Evolutionary conservation across 2,329 filamentous ascomycete species (phyloP).

Genomic region (Diaporthe vexans): DNA sequence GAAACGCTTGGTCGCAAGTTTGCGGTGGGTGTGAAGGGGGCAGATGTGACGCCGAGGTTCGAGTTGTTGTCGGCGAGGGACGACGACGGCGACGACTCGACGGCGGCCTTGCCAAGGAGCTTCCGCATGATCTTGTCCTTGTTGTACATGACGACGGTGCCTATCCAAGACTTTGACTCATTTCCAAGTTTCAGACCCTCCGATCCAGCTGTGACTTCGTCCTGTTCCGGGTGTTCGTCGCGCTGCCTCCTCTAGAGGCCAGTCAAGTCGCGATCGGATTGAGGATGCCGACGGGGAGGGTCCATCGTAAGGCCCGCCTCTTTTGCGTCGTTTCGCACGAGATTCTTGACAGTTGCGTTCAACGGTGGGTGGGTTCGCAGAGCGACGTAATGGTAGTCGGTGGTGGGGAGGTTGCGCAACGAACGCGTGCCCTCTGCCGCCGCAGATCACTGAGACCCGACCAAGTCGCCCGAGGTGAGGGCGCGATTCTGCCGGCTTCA

Average conservation of each 20-base stretch:
- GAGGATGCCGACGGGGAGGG: background rate
- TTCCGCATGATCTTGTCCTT: constrained; percentile 72
- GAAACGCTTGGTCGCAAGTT: constrained; percentile 67
- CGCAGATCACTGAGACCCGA: background rate
- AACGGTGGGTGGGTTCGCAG: background rate
- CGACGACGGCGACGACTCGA: constrained; percentile 62
- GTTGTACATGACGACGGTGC: constrained; percentile 61
- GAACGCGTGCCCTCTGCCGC: background rate
- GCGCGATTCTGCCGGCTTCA: constrained; percentile 1
- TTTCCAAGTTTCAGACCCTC: background rate
- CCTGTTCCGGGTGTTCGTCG: constrained; percentile 12
- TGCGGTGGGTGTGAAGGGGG: constrained; percentile 53
- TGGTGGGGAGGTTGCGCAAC: background rate
- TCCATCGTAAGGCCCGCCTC: constrained; percentile 27
- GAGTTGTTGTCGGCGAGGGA: constrained; percentile 47
- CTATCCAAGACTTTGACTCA: constrained; percentile 44
- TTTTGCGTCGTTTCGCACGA: background rate
- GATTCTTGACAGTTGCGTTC: background rate
- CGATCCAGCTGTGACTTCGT: background rate
- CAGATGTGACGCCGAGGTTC: constrained; percentile 58
- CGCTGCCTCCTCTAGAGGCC: constrained; percentile 36
- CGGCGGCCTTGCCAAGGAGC: constrained; percentile 68
- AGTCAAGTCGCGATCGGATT: constrained; percentile 22
- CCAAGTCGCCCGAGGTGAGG: background rate
- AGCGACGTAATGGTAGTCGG: background rate